phyloP scores from a whole-genome alignment of 2,329 filamentous ascomycete genomes.

The Fusarium sp. region DNA sequence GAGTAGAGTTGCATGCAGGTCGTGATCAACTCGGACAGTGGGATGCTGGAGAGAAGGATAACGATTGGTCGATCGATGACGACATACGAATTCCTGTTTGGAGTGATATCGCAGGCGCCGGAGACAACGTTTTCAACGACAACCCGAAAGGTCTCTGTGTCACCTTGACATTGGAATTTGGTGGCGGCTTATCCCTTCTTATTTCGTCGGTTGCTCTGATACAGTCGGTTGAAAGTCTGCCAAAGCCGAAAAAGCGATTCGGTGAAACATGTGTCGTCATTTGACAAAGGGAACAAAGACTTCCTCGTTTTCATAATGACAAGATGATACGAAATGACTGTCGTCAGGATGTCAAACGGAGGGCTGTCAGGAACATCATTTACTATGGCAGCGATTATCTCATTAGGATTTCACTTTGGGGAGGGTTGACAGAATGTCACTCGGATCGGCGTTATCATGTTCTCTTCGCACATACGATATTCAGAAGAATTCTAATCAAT shows the following conservation, averaged over 20 bases:
- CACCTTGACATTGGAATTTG: not conserved
- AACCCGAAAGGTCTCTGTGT: not conserved
- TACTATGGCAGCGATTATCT: too few species aligned
- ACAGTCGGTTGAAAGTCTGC: not conserved
- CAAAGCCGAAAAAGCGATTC: not conserved
- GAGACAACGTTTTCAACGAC: not conserved
- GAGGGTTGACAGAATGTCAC: too few species aligned
- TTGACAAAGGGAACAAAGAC: not conserved
- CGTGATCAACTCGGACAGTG: not conserved
- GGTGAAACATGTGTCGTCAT: not conserved
- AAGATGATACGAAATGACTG: not conserved
- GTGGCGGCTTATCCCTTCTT: not conserved
- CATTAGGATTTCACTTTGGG: too few species aligned
- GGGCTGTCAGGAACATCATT: too few species aligned
- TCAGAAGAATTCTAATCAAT: too few species aligned
- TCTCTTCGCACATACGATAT: too few species aligned
- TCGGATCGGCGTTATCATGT: too few species aligned
- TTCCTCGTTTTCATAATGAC: too few species aligned
- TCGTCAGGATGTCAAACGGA: accelerated
- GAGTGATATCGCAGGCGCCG: not conserved
- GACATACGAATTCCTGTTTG: not conserved
- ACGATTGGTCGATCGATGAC: not conserved
- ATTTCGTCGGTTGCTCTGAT: not conserved
- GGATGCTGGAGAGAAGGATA: not conserved
- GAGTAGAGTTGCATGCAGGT: not conserved